A percentile compares a stretch with the other conserved stretches of the same genome.
Evolutionary conservation across 169 alveolate species (phyloP).

Genomic region (Cryptosporidium andersoni): DNA sequence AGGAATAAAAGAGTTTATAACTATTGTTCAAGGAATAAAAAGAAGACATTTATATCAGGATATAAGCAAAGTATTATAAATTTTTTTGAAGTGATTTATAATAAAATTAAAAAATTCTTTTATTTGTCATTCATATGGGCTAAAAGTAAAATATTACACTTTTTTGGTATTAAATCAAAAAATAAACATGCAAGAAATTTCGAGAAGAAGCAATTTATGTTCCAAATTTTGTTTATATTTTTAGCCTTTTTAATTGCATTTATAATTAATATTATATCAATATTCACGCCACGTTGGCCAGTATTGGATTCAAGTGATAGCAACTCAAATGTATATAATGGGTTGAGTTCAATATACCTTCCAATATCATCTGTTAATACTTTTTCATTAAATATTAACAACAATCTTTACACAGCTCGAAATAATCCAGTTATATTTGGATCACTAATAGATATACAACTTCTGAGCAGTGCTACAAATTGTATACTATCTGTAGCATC

Average conservation of each 20-base stretch:
- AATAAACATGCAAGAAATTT: constrained; percentile 18
- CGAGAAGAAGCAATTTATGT: constrained; percentile 14
- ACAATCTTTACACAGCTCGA: constrained; percentile 15
- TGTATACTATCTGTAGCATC: constrained; percentile 44
- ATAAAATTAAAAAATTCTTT: too few relatives aligned
- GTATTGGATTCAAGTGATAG: background rate
- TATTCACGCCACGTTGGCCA: constrained; percentile 32
- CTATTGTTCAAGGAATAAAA: background rate
- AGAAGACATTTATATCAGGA: background rate
- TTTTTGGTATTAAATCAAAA: constrained; percentile 38
- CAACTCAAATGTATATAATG: background rate
- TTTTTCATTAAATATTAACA: background rate
- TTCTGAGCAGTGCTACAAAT: constrained; percentile 40
- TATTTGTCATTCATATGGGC: background rate
- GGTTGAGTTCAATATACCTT: background rate
- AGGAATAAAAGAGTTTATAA: background rate
- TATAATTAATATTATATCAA: constrained; percentile 20
- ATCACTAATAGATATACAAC: constrained; percentile 27
- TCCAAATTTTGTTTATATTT: constrained; percentile 7
- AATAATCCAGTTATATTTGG: constrained; percentile 21
- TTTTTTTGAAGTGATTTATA: too few relatives aligned
- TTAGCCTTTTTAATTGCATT: constrained; percentile 1
- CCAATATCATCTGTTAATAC: constrained; percentile 10
- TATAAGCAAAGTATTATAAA: too few relatives aligned
- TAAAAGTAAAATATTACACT: background rate